Percentiles rank a stretch among this genome's conserved stretches.
Conservation (phyloP, 208 protist genomes). For the Angomonas desouzai region DNA sequence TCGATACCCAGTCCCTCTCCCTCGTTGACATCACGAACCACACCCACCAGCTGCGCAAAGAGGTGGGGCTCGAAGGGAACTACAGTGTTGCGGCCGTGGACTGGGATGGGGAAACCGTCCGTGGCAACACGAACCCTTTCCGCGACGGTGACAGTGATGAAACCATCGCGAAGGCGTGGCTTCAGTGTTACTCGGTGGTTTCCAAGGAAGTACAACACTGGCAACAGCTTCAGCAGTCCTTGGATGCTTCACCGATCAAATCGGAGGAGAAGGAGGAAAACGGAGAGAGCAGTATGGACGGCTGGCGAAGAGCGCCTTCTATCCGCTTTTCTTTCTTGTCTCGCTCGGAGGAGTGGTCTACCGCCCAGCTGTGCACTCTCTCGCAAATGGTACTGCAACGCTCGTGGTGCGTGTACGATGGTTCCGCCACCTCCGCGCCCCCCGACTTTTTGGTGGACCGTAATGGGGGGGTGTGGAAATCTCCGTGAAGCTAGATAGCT, state of each 20-base stretch:
- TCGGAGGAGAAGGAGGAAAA: neutral
- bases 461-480: conserved; percentile 4
- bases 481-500: neutral
- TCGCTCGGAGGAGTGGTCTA: conserved; percentile 8
- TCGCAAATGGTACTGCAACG: neutral
- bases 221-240: neutral
- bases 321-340: neutral
- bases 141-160: neutral
- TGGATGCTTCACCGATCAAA: neutral
- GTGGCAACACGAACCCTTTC: neutral
- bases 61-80: neutral
- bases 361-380: conserved; percentile 1
- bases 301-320: neutral
- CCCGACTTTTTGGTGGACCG: conserved; percentile 12
- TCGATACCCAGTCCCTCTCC: neutral
- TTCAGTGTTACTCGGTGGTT: neutral
- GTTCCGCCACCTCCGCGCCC: neutral
- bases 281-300: neutral
- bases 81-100: neutral
- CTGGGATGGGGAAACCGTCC: neutral
- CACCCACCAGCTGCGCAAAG: neutral
- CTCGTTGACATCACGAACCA: neutral
- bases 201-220: neutral
- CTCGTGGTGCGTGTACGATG: neutral
- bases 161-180: neutral